These are phyloP conservation scores for Hanseniaspora meyeri DNA, from an alignment of 805 yeast species.

Conservation along the genomic window DNA sequence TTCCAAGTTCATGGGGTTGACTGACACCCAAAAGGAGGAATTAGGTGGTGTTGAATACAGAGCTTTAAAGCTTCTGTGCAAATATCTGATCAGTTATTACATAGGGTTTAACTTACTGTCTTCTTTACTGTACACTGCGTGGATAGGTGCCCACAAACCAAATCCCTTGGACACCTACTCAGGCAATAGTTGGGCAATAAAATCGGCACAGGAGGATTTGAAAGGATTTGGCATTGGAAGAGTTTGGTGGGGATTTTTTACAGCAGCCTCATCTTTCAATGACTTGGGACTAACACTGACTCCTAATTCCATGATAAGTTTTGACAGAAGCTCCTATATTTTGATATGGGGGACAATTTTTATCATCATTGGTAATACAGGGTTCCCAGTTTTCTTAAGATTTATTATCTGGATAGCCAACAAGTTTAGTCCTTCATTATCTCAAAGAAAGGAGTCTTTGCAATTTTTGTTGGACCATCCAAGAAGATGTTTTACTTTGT, in stretches of 20 bases:
- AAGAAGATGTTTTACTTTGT: slow-evolving; percentile 84
- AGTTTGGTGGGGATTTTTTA: slow-evolving; percentile 89
- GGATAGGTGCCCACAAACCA: slow-evolving; percentile 34
- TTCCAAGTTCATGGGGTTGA: slow-evolving; percentile 73
- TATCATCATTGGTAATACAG: slow-evolving; percentile 86
- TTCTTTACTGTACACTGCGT: slow-evolving; percentile 45
- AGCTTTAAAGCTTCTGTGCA: slow-evolving; percentile 64
- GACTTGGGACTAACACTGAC: slow-evolving; percentile 78
- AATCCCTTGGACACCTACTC: background rate
- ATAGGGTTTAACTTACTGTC: slow-evolving; percentile 60
- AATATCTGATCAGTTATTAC: slow-evolving; percentile 53
- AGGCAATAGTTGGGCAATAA: slow-evolving; percentile 21
- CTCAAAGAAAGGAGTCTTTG: slow-evolving; percentile 57
- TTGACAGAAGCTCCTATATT: slow-evolving; percentile 50
- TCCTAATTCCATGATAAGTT: slow-evolving; percentile 65
- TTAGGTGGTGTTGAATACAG: slow-evolving; percentile 96
- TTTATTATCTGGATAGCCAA: slow-evolving; percentile 70
- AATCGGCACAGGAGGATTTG: slow-evolving; percentile 30
- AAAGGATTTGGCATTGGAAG: slow-evolving; percentile 52
- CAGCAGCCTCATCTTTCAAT: slow-evolving; percentile 65
- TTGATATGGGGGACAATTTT: slow-evolving; percentile 54
- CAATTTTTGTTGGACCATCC: slow-evolving; percentile 90
- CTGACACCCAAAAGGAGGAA: slow-evolving; percentile 79
- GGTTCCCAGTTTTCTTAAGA: slow-evolving; percentile 75
- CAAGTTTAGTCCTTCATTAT: slow-evolving; percentile 52